These are phyloP conservation scores for Bruguiera hainesii DNA, from an alignment of 441 rosid genomes.

Conservation along the genomic window DNA sequence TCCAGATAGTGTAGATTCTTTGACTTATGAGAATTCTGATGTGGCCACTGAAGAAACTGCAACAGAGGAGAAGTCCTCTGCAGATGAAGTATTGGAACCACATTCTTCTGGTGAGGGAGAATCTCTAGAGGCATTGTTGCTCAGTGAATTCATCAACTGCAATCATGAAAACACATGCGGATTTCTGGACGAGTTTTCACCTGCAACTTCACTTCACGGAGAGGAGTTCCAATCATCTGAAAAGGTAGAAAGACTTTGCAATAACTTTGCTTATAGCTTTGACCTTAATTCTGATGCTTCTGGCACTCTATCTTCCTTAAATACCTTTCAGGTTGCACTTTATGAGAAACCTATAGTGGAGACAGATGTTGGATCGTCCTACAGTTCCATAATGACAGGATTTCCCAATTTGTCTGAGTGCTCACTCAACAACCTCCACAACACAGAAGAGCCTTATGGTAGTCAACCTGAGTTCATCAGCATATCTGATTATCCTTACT, in stretches of 20 bases:
- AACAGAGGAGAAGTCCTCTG: constrained; percentile 20
- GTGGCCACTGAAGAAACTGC: constrained; percentile 24
- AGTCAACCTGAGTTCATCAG: constrained; percentile 22
- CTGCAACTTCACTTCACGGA: constrained; percentile 24
- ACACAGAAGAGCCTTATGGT: constrained; percentile 14
- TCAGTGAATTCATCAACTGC: constrained; percentile 23
- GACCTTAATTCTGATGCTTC: constrained; percentile 22
- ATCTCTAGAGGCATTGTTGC: constrained; percentile 15
- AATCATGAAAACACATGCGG: constrained; percentile 17
- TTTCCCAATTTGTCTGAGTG: constrained; percentile 17
- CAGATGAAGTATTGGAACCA: constrained; percentile 19
- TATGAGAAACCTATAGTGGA: constrained; percentile 22
- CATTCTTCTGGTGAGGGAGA: constrained; percentile 19
- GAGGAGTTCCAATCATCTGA: constrained; percentile 14
- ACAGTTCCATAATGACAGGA: constrained; percentile 24
- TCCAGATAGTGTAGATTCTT: constrained; percentile 15
- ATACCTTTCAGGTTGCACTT: constrained; percentile 16
- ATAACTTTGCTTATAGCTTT: constrained; percentile 17
- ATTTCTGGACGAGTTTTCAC: constrained; percentile 16
- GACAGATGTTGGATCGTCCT: constrained; percentile 18
- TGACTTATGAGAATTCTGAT: constrained; percentile 12
- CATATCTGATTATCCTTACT: constrained; percentile 3
- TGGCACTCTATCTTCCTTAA: constrained; percentile 17
- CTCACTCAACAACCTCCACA: constrained; percentile 22
- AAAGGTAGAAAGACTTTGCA: constrained; percentile 6